phyloP scores from a whole-genome alignment of 768 basidiomycete genomes.

The Paxillus ammoniavirescens region DNA sequence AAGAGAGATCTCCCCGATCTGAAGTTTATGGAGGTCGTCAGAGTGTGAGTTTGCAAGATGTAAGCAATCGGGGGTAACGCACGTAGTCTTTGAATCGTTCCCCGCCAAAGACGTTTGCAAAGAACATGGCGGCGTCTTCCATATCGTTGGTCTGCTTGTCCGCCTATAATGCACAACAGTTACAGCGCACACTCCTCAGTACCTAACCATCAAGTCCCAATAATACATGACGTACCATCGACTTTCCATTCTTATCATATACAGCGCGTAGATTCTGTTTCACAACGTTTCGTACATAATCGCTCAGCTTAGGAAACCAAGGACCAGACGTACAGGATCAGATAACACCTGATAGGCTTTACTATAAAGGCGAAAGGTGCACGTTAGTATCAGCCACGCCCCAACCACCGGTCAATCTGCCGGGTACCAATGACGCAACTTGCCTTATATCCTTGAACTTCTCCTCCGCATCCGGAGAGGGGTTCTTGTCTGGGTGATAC shows the following conservation, averaged over 20 bases:
- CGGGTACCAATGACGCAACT: constrained; percentile 9
- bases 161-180: constrained; percentile 36
- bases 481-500: constrained; percentile 97
- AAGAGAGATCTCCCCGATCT: constrained; percentile 96
- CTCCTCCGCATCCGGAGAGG: constrained; percentile 87
- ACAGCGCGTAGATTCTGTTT: constrained; percentile 77
- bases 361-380: constrained; percentile 38
- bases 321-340: constrained; percentile 58
- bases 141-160: constrained; percentile 82
- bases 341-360: constrained; percentile 95
- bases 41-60: constrained; percentile 1
- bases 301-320: constrained; percentile 1
- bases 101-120: constrained; percentile 94
- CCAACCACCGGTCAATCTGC: constrained; percentile 10
- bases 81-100: constrained; percentile 90
- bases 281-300: constrained; percentile 12
- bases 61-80: constrained; percentile 32
- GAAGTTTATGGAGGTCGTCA: constrained; percentile 4
- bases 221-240: constrained; percentile 54
- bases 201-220: constrained; percentile 3
- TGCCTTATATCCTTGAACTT: constrained; percentile 97
- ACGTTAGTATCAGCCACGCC: constrained; percentile 13
- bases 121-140: constrained; percentile 94
- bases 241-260: constrained; percentile 95
- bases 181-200: constrained; percentile 1